A percentile compares a stretch with the other conserved stretches of the same genome.
Conservation (phyloP, 73 alveolate species). For the Blepharisma japonicum region DNA sequence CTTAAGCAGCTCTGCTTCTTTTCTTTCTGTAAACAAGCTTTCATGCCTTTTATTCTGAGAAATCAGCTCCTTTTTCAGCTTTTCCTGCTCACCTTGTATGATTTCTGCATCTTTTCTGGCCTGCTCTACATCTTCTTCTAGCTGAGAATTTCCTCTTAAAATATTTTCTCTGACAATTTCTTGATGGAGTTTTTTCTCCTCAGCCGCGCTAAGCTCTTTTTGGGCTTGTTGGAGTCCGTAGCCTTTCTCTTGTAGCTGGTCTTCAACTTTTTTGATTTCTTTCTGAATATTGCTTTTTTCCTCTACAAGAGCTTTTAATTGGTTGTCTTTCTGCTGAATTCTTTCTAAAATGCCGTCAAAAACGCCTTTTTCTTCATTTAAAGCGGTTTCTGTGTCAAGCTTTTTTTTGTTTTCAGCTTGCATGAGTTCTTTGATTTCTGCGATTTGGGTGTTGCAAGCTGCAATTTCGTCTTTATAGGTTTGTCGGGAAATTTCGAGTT, state of each 20-base stretch:
- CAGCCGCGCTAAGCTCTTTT: constrained; percentile 61
- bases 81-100: constrained; percentile 21
- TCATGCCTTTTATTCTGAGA: constrained; percentile 29
- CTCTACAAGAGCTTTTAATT: constrained; percentile 26
- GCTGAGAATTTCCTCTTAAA: constrained; percentile 37
- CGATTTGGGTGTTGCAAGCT: neutral
- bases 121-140: constrained; percentile 43
- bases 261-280: constrained; percentile 58
- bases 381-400: constrained; percentile 35
- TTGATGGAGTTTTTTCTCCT: constrained; percentile 50
- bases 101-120: constrained; percentile 33
- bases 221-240: constrained; percentile 58
- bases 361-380: constrained; percentile 56
- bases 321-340: constrained; percentile 45
- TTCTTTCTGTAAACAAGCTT: constrained; percentile 34
- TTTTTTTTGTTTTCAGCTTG: constrained; percentile 18
- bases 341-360: constrained; percentile 50
- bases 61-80: constrained; percentile 21
- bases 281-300: constrained; percentile 40
- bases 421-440: neutral
- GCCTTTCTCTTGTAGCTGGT: constrained; percentile 49
- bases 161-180: constrained; percentile 38
- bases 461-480: constrained; percentile 10
- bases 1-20: constrained; percentile 29
- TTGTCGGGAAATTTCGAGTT: neutral